Evolutionary conservation across 2,329 filamentous ascomycete genomes (phyloP).

Genomic region (Colletotrichum euphorbiae): DNA sequence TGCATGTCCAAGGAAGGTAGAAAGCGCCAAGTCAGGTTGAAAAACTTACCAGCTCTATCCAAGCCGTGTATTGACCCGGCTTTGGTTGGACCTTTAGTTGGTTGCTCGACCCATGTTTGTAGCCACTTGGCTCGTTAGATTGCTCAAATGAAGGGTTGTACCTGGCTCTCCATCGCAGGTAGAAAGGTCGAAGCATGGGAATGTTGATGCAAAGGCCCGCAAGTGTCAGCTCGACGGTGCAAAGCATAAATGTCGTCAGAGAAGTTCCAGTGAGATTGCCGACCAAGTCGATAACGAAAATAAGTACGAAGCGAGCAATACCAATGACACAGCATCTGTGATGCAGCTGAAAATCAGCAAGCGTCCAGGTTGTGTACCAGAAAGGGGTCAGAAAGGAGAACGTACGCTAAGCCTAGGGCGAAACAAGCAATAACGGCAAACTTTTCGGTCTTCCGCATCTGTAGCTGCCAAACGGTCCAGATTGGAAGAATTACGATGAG

Average conservation of each 20-base stretch:
- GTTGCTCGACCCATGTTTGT: conserved; percentile 24
- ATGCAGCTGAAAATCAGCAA: not conserved
- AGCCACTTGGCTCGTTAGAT: conserved; percentile 38
- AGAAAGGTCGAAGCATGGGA: conserved; percentile 55
- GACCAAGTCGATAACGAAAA: conserved; percentile 51
- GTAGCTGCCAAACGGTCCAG: conserved; percentile 49
- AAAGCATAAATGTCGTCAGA: conserved; percentile 54
- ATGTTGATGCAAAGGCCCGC: conserved; percentile 56
- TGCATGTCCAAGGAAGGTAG: too few relatives aligned
- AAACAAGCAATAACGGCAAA: conserved; percentile 44
- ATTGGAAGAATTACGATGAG: conserved; percentile 52
- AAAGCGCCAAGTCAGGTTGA: too few relatives aligned
- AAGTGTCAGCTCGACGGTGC: conserved; percentile 54
- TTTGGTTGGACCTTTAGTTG: conserved; percentile 24
- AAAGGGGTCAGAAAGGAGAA: not conserved
- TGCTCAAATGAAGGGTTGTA: conserved; percentile 48
- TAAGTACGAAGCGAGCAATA: conserved; percentile 53
- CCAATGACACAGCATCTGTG: conserved; percentile 52
- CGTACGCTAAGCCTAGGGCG: conserved; percentile 42
- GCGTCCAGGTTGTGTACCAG: not conserved
- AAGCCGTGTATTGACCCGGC: conserved; percentile 25
- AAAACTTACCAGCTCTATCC: conserved; percentile 39
- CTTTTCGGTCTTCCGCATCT: conserved; percentile 44
- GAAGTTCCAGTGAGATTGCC: conserved; percentile 54
- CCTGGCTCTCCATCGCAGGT: conserved; percentile 47